Evolutionary conservation across 1,284 basidiomycete species (phyloP), one percentile per base, ranked within the genome.

Genomic region (Apiotrichum montevideense): DNA sequence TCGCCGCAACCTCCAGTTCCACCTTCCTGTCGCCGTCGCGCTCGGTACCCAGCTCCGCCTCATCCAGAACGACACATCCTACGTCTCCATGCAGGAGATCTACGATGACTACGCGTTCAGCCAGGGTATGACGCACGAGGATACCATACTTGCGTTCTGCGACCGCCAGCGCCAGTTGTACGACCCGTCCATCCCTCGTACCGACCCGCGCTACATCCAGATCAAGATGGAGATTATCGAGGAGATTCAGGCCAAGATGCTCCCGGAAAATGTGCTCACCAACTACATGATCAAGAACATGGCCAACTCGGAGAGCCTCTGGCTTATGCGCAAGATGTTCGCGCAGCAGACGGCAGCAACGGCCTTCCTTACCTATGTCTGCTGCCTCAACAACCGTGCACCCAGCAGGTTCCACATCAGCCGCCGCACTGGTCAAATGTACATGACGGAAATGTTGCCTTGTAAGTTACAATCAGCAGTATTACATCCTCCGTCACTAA

Each of bases 291-390:
- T 86, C 46, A 84, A 84, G 50, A 87, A 87, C 32, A 96, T 97
- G 90, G 79, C 82, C 34, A 83, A 83, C 4, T 86, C 95, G 1
- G 84, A 85, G 58, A 92, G 96, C 66, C 81, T 98, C 5, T 99
- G 95, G 94, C 83, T 90, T 61, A 91, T 98, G 85, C 85, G 96
- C 62, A 98, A 97, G 79, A 92, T 97, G 75, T 97, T 98, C 75
- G 87, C 94, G 9, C 77, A 88, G 45, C 94, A 98, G 72, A 81
- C 91, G 45, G 91, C 96, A 0, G 83, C 90, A 0, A 85, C 84
- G 43, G 88, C 88, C 67, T 98, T 98, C 81, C 87, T 96, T 81
- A 96, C 93, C 7, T 97, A 90, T 71, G 80, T 89, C 44, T 83
- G 97, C 64, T 90, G 86, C 65, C 81, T 98, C 52, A 87, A 87